phyloP scores from a whole-genome alignment of 768 basidiomycete genomes.

The Trametopsis cervina region DNA sequence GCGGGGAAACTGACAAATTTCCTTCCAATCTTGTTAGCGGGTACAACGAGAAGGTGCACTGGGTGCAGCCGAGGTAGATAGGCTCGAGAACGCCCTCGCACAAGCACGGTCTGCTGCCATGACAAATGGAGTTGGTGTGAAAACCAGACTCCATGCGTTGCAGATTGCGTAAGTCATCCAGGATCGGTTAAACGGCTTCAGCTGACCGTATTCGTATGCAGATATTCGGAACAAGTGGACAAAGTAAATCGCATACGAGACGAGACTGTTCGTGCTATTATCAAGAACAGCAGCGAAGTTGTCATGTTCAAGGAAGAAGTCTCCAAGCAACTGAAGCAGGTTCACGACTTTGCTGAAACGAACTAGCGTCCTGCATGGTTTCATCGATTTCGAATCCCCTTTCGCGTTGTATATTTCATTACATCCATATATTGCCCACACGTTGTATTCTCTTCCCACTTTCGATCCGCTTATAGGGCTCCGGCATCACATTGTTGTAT shows the following conservation, averaged over 20 bases:
- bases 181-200: too few species aligned
- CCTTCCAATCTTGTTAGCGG: conserved; percentile 37
- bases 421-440: too few species aligned
- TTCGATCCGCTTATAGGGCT: too few species aligned
- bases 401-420: background rate
- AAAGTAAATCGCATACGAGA: conserved; percentile 69
- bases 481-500: too few species aligned
- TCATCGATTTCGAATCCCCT: background rate
- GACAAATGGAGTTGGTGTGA: conserved; percentile 77
- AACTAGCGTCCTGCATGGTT: conserved; percentile 23
- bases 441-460: too few species aligned
- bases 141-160: conserved; percentile 66
- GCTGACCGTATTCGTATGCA: conserved; percentile 22
- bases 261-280: conserved; percentile 72
- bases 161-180: conserved; percentile 66
- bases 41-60: conserved; percentile 69
- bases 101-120: conserved; percentile 71
- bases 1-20: too few species aligned
- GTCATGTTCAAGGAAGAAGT: conserved; percentile 77
- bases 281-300: conserved; percentile 81
- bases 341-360: conserved; percentile 62
- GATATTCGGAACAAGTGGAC: conserved; percentile 75
- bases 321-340: conserved; percentile 59
- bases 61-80: conserved; percentile 57
- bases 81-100: conserved; percentile 65